Evolutionary conservation across 2,329 filamentous ascomycete genomes (phyloP), one percentile per base, ranked within the genome.

Genomic region (Colletotrichum limetticola): DNA sequence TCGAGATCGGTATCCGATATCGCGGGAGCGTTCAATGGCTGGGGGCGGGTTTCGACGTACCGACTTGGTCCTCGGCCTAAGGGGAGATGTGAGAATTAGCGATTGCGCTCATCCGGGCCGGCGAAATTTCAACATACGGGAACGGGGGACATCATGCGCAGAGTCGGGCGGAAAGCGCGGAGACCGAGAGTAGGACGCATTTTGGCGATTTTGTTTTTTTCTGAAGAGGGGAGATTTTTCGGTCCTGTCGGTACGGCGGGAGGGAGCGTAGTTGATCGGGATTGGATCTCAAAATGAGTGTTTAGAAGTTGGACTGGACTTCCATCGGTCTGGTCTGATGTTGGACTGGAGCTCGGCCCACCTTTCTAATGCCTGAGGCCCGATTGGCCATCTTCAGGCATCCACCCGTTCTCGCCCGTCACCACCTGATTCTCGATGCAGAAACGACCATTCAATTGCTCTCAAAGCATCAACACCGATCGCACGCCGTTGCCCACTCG

Each of bases 171-270:
- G 83, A 91, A 89, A 89, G 93, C 92, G 80, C 89, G 88, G 80
- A 94, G 84, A 81, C 89, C 85, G 79, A 88, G 87, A 80, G 92
- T 91, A 81, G 91, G 86, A 83, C 88, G 90, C 92, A 94, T 93
- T 74, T 83, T 89, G 86, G n/a, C 71, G 60, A 35, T n/a, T 57
- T 65, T 28, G n/a, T 30, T 49, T 56, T 70, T 60, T 37, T 49
- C 14, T 11, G 42, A 46, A 46, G 67, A 71, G 71, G 71, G 66
- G 56, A 66, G 61, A 61, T 73, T 68, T 72, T 74, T 58, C 49
- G 58, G 37, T 67, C 52, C 62, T 55, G 62, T 66, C 63, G 71
- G 68, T 74, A 56, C 26, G 37, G 62, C 59, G 62, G 42, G 49
- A 72, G 58, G 67, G 60, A 70, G 60, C 59, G 60, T 78, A 80